A percentile compares a stretch with the other conserved stretches of the same genome.
Conservation (phyloP, 108 stramenopile genomes). For the Epithemia pelagica region DNA sequence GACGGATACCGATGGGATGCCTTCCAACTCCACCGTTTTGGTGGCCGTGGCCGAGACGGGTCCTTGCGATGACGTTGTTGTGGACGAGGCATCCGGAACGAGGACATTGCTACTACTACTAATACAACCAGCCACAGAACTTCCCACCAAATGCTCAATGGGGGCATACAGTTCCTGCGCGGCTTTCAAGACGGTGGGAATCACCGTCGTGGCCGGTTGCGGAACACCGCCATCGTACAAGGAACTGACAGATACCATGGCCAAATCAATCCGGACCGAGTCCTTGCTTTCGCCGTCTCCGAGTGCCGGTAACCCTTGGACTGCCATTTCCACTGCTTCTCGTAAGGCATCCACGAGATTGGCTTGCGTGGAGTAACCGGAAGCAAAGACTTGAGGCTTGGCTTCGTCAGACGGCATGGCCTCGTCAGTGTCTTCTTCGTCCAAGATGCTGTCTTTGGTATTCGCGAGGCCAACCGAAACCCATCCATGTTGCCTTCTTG, state of each 20-base stretch:
- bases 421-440: too few relatives aligned
- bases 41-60: constrained; percentile 10
- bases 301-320: constrained; percentile 35
- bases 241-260: constrained; percentile 47
- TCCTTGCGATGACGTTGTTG: constrained; percentile 3
- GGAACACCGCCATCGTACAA: constrained; percentile 56
- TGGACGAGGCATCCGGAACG: background rate
- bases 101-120: constrained; percentile 17
- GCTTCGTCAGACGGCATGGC: too few relatives aligned
- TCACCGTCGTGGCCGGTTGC: constrained; percentile 22
- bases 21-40: constrained; percentile 58
- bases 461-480: too few relatives aligned
- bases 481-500: too few relatives aligned
- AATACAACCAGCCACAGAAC: constrained; percentile 66
- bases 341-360: constrained; percentile 42
- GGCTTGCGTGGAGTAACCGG: constrained; percentile 55
- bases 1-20: constrained; percentile 53
- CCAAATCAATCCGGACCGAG: constrained; percentile 38
- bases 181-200: constrained; percentile 37
- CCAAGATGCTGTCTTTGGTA: too few relatives aligned
- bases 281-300: background rate
- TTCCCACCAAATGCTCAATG: constrained; percentile 58
- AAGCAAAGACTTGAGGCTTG: constrained; percentile 56
- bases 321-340: constrained; percentile 51
- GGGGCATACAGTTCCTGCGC: constrained; percentile 16